phyloP scores from a whole-genome alignment of 495 filamentous ascomycete species.

The Coniosporium apollinis region DNA sequence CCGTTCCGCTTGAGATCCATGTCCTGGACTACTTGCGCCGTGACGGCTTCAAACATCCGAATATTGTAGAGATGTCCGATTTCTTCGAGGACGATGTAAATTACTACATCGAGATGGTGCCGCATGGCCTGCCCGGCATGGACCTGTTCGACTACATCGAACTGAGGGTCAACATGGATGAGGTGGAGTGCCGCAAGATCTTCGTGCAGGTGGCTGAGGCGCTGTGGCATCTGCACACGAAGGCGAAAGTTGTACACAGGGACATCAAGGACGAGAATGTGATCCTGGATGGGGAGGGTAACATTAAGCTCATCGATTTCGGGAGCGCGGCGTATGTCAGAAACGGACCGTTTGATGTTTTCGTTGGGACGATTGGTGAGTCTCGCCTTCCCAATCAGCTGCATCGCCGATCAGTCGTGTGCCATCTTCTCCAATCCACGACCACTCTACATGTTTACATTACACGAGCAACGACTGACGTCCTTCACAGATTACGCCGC shows the following conservation, averaged over 20 bases:
- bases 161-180: slow-evolving; percentile 89
- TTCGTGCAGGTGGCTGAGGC: slow-evolving; percentile 85
- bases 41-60: slow-evolving; percentile 76
- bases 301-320: slow-evolving; percentile 95
- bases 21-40: slow-evolving; percentile 85
- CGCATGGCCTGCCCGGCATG: slow-evolving; percentile 93
- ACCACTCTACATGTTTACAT: slow-evolving; percentile 1
- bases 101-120: slow-evolving; percentile 98
- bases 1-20: slow-evolving; percentile 93
- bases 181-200: slow-evolving; percentile 82
- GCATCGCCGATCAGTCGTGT: slow-evolving; percentile 1
- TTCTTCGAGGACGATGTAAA: slow-evolving; percentile 98
- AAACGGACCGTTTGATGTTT: slow-evolving; percentile 95
- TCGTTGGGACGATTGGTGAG: slow-evolving; percentile 95
- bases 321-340: slow-evolving; percentile 97
- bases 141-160: slow-evolving; percentile 99
- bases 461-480: background rate
- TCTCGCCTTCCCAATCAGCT: slow-evolving; percentile 5
- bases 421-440: slow-evolving; percentile 5
- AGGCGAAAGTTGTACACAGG: slow-evolving; percentile 82
- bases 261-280: slow-evolving; percentile 99
- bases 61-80: slow-evolving; percentile 96
- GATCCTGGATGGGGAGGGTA: slow-evolving; percentile 83
- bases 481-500: slow-evolving; percentile 74
- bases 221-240: slow-evolving; percentile 80